A percentile compares a stretch with the other conserved stretches of the same genome.
These are phyloP conservation scores for Hypoxylon sp. DNA, from an alignment of 2,329 filamentous ascomycete genomes.

Conservation along the genomic window DNA sequence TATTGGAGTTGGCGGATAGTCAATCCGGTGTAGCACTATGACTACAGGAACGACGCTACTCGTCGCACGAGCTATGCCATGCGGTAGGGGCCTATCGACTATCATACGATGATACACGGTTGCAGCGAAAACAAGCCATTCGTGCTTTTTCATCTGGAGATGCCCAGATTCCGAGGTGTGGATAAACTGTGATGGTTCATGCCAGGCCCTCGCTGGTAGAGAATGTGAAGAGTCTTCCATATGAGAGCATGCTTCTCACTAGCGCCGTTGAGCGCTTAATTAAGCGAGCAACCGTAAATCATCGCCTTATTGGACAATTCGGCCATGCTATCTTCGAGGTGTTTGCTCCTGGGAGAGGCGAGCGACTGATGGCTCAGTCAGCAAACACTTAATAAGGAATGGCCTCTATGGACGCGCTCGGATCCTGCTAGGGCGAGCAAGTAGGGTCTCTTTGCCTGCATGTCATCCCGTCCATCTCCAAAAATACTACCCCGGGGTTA, in stretches of 20 bases:
- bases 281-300: not conserved
- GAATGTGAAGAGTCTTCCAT: constrained; percentile 6
- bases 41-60: constrained; percentile 5
- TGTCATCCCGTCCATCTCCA: constrained; percentile 34
- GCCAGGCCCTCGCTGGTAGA: not conserved
- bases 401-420: not conserved
- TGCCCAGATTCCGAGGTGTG: not conserved
- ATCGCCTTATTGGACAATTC: not conserved
- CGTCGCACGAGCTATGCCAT: constrained; percentile 20
- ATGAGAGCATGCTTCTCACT: not conserved
- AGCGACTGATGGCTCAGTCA: not conserved
- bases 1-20: constrained; percentile 28
- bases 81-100: constrained; percentile 10
- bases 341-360: not conserved
- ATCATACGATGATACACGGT: constrained; percentile 24
- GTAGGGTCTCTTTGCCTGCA: constrained; percentile 29
- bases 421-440: constrained; percentile 3
- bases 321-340: not conserved
- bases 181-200: not conserved
- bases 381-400: constrained; percentile 8
- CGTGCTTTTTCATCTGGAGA: not conserved
- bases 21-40: constrained; percentile 19
- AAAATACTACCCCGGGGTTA: constrained; percentile 23
- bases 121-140: constrained; percentile 6
- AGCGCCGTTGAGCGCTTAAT: not conserved